phyloP scores from a whole-genome alignment of 2,329 filamentous ascomycete species.

The Cladophialophora psammophila region DNA sequence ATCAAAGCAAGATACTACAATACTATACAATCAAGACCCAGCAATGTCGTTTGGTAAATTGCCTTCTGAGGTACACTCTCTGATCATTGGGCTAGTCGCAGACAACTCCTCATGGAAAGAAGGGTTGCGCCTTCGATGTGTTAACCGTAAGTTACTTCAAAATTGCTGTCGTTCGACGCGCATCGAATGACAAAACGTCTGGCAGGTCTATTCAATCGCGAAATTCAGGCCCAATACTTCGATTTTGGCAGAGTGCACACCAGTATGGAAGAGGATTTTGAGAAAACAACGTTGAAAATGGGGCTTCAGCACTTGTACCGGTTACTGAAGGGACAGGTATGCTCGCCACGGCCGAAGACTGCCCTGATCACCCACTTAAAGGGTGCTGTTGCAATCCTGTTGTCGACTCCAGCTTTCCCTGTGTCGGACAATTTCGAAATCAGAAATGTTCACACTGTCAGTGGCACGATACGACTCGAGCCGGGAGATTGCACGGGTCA shows the following conservation, averaged over 20 bases:
- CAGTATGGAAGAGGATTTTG: not conserved
- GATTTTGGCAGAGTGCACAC: constrained; percentile 8
- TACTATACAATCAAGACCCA: not conserved
- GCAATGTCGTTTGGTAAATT: constrained; percentile 7
- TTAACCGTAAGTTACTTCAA: constrained; percentile 8
- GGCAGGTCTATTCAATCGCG: constrained; percentile 15
- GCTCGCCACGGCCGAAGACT: not conserved
- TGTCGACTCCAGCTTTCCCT: not conserved
- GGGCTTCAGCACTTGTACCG: constrained; percentile 11
- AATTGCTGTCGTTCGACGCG: not conserved
- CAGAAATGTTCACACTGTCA: not conserved
- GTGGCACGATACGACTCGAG: not conserved
- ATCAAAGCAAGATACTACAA: too few species aligned
- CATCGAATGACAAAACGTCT: not conserved
- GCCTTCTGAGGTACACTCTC: constrained; percentile 14
- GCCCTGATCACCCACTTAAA: constrained; percentile 3
- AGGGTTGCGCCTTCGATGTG: constrained; percentile 12
- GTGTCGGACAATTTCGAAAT: not conserved
- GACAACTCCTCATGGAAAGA: constrained; percentile 12
- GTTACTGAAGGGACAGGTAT: constrained; percentile 15
- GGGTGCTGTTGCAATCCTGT: constrained; percentile 14
- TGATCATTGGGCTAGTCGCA: constrained; percentile 6
- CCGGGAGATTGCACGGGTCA: not conserved
- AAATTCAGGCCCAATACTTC: constrained; percentile 20
- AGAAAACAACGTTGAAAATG: not conserved